Conservation (phyloP, 2,329 filamentous ascomycete species). For the Cladosporium velox region DNA sequence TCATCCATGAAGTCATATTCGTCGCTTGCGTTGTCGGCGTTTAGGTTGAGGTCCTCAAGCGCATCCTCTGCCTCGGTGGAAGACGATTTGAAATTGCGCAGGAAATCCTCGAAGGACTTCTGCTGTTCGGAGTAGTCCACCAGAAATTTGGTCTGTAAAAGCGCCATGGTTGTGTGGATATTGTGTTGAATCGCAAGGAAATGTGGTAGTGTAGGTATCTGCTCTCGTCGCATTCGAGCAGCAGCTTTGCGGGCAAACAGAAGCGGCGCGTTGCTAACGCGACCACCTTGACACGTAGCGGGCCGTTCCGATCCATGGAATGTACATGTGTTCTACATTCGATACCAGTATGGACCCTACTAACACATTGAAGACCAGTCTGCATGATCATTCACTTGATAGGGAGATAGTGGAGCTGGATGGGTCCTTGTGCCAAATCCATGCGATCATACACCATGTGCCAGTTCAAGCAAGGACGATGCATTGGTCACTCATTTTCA, state of each 20-base stretch:
- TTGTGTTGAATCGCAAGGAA: background rate
- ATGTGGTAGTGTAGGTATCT: background rate
- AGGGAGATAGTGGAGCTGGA: background rate
- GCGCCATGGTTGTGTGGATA: conserved; percentile 64
- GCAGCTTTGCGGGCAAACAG: conserved; percentile 2
- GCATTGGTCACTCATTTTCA: background rate
- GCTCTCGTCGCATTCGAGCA: conserved; percentile 5
- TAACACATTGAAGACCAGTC: background rate
- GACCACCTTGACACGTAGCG: background rate
- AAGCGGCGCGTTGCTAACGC: background rate
- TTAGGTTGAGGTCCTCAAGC: conserved; percentile 79
- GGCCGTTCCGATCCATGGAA: background rate
- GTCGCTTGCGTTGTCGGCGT: conserved; percentile 82
- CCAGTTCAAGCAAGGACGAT: background rate
- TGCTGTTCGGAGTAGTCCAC: conserved; percentile 90
- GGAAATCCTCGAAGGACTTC: conserved; percentile 83
- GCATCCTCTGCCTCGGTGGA: conserved; percentile 73
- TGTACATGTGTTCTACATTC: background rate
- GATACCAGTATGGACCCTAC: background rate
- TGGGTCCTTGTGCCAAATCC: no score
- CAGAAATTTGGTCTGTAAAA: conserved; percentile 73
- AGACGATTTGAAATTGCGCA: conserved; percentile 86
- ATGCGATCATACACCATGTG: no score
- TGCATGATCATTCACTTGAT: background rate
- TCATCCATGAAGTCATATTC: conserved; percentile 93